Evolutionary conservation across 2,329 filamentous ascomycete genomes (phyloP).

Genomic region (Tothia fuscella): DNA sequence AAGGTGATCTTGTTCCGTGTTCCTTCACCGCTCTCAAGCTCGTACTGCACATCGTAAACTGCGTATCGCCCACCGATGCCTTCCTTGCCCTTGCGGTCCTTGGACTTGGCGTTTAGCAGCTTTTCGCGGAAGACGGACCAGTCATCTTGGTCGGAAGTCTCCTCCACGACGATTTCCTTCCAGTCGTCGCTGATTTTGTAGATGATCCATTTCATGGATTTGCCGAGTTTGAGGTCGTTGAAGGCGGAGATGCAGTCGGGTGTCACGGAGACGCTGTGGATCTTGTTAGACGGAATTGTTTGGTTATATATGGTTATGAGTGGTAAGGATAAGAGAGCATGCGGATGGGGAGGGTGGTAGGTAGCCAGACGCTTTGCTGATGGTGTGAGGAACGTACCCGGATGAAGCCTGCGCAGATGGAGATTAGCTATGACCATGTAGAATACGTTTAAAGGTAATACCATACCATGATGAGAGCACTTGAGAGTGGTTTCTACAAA

Average conservation of each 20-base stretch:
- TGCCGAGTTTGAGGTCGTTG: conserved; percentile 74
- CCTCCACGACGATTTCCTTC: conserved; percentile 72
- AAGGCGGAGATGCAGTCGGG: conserved; percentile 57
- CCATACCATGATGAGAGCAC: conserved; percentile 1
- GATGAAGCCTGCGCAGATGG: conserved; percentile 2
- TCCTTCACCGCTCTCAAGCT: conserved; percentile 59
- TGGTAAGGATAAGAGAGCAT: background rate
- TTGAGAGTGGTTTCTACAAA: background rate
- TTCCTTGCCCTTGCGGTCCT: conserved; percentile 50
- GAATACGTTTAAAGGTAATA: background rate
- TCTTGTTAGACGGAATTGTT: background rate
- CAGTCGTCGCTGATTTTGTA: conserved; percentile 77
- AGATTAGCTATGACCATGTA: background rate
- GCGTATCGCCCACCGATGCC: conserved; percentile 63
- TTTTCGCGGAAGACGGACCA: conserved; percentile 65
- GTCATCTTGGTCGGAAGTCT: conserved; percentile 53
- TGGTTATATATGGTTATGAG: background rate
- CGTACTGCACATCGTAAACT: conserved; percentile 76
- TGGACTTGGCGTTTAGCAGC: conserved; percentile 61
- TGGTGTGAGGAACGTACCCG: conserved; percentile 7
- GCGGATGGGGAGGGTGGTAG: background rate
- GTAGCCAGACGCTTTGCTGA: background rate
- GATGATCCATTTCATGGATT: conserved; percentile 71
- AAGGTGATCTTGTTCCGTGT: conserved; percentile 49
- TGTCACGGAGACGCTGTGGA: conserved; percentile 54